Percentiles rank a stretch among this genome's conserved stretches.
Conservation (phyloP, 2,329 filamentous ascomycete species). For the Clonostachys solani region DNA sequence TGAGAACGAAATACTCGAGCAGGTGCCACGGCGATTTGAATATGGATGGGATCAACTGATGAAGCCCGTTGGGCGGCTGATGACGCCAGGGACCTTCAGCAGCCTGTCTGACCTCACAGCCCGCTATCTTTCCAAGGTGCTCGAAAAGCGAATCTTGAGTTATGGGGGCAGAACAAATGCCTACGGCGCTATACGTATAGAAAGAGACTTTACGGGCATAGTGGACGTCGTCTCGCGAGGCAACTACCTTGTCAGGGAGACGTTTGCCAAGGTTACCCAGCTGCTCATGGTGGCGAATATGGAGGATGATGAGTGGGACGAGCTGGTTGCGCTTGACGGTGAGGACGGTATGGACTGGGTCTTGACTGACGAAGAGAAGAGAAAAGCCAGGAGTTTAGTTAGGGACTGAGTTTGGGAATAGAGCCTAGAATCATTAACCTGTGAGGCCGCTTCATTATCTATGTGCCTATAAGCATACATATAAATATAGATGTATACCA, state of each 20-base stretch:
- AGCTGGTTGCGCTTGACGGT: constrained; percentile 50
- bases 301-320: constrained; percentile 95
- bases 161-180: constrained; percentile 77
- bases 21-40: constrained; percentile 77
- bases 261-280: constrained; percentile 73
- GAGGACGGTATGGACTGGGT: constrained; percentile 69
- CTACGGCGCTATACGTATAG: constrained; percentile 76
- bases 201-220: constrained; percentile 78
- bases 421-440: too few relatives aligned
- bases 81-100: constrained; percentile 74
- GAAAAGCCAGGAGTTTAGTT: constrained; percentile 67
- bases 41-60: constrained; percentile 83
- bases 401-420: constrained; percentile 5
- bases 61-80: constrained; percentile 76
- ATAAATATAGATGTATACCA: too few relatives aligned
- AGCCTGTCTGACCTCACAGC: constrained; percentile 72
- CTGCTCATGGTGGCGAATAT: constrained; percentile 86
- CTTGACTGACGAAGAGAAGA: constrained; percentile 68
- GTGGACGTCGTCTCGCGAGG: constrained; percentile 63
- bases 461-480: too few relatives aligned
- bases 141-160: constrained; percentile 85
- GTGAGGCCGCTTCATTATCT: too few relatives aligned
- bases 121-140: constrained; percentile 67
- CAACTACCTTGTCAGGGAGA: constrained; percentile 73
- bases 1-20: constrained; percentile 53